A percentile compares a stretch with the other conserved stretches of the same genome.
Conservation (phyloP, 495 filamentous ascomycete species). For the Tuber indicum region DNA sequence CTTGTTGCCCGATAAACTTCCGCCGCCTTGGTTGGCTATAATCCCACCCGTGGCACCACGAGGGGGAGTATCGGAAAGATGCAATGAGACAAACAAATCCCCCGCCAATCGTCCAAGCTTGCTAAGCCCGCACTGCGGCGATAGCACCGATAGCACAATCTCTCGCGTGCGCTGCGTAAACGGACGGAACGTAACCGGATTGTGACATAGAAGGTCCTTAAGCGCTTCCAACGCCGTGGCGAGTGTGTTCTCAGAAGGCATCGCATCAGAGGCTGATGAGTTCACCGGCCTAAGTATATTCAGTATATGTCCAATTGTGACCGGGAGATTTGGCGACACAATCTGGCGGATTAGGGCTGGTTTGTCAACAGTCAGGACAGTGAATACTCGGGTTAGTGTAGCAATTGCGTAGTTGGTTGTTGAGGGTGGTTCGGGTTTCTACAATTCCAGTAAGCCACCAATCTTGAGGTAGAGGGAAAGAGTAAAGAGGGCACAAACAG, state of each 20-base stretch:
- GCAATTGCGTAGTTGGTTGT: slow-evolving; percentile 28
- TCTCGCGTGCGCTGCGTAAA: slow-evolving; percentile 22
- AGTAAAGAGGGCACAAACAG: slow-evolving; percentile 20
- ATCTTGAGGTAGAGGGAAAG: background rate
- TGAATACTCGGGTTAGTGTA: slow-evolving; percentile 33
- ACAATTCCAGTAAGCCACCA: slow-evolving; percentile 8
- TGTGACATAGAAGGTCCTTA: slow-evolving; percentile 27
- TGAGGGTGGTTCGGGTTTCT: slow-evolving; percentile 36
- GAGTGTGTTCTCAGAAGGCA: slow-evolving; percentile 10
- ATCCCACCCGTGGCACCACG: slow-evolving; percentile 8
- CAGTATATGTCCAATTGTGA: slow-evolving; percentile 28
- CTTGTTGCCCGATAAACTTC: slow-evolving; percentile 19
- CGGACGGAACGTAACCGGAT: slow-evolving; percentile 39
- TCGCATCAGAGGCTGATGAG: background rate
- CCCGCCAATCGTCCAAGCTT: slow-evolving; percentile 23
- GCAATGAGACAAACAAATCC: slow-evolving; percentile 29
- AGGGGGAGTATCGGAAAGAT: slow-evolving; percentile 29
- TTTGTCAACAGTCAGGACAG: slow-evolving; percentile 25
- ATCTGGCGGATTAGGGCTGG: slow-evolving; percentile 37
- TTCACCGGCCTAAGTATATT: slow-evolving; percentile 12
- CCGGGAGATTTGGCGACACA: slow-evolving; percentile 37
- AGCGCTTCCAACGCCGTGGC: slow-evolving; percentile 29
- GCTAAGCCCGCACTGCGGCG: slow-evolving; percentile 4
- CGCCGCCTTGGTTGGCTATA: background rate
- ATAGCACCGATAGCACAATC: slow-evolving; percentile 25